These are phyloP conservation scores for Ophiocytium majus DNA, from an alignment of 352 stramenopile genomes.

Conservation along the genomic window DNA sequence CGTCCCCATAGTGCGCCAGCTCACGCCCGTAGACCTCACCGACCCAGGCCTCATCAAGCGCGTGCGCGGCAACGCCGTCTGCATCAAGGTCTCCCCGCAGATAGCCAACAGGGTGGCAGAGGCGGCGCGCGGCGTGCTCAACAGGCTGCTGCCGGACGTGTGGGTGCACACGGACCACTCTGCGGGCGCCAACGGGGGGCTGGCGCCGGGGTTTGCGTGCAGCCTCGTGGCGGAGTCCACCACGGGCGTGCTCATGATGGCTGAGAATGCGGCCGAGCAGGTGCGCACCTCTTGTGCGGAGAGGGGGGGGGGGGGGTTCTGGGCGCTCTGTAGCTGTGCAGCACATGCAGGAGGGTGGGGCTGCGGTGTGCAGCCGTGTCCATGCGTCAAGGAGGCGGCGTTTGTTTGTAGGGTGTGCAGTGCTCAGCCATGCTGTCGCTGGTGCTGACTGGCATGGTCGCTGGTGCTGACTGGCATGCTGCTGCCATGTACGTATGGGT, in stretches of 20 bases:
- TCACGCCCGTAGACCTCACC: constrained; percentile 85
- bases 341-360: no score
- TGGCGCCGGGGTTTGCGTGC: constrained; percentile 51
- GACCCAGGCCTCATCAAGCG: constrained; percentile 97
- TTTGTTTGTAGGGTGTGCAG: no score
- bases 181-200: constrained; percentile 67
- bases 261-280: constrained; percentile 74
- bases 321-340: no score
- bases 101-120: constrained; percentile 96
- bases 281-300: constrained; percentile 24
- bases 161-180: constrained; percentile 99
- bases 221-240: constrained; percentile 94
- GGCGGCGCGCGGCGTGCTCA: constrained; percentile 86
- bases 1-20: constrained; percentile 88
- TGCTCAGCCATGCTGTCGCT: no score
- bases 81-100: constrained; percentile 91
- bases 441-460: no score
- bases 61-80: constrained; percentile 91
- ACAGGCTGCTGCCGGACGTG: constrained; percentile 96
- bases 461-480: no score
- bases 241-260: constrained; percentile 84
- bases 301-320: no score
- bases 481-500: no score
- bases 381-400: no score
- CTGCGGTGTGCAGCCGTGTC: no score